phyloP scores from a whole-genome alignment of 108 stramenopile genomes.

The Skeletonema grethae region DNA sequence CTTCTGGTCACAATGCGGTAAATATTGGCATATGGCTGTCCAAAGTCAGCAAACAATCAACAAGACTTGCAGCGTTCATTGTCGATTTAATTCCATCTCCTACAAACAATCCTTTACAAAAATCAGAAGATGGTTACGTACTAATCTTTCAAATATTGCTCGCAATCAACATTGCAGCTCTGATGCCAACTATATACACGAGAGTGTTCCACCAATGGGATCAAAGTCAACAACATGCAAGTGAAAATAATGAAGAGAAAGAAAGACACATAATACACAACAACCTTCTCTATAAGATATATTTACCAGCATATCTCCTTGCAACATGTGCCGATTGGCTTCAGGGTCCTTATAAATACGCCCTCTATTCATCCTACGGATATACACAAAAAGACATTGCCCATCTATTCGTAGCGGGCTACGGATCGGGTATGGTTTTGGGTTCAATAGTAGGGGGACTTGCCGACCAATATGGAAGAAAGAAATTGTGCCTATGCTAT shows the following conservation, averaged over 20 bases:
- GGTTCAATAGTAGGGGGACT: conserved; percentile 70
- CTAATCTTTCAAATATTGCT: conserved; percentile 1
- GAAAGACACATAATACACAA: conserved; percentile 27
- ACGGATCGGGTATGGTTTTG: conserved; percentile 73
- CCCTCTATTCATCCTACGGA: conserved; percentile 92
- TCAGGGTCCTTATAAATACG: conserved; percentile 98
- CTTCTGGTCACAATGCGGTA: neutral
- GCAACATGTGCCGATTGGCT: conserved; percentile 95
- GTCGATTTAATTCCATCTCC: neutral
- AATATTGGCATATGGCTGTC: neutral
- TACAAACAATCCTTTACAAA: neutral
- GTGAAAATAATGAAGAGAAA: conserved; percentile 5
- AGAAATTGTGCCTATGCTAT: conserved; percentile 55
- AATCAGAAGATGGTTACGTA: neutral
- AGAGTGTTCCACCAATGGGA: neutral
- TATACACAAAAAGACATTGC: conserved; percentile 86
- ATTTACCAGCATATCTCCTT: conserved; percentile 90
- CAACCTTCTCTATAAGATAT: conserved; percentile 60
- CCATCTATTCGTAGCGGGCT: conserved; percentile 85
- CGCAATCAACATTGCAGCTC: neutral
- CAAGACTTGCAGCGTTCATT: neutral
- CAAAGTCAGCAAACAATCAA: neutral
- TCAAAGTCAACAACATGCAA: conserved; percentile 5
- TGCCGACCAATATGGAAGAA: conserved; percentile 66
- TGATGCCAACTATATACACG: neutral